Base-by-base conservation (phyloP, 148 eudicot species). In the Nyssa sinensis region DNA sequence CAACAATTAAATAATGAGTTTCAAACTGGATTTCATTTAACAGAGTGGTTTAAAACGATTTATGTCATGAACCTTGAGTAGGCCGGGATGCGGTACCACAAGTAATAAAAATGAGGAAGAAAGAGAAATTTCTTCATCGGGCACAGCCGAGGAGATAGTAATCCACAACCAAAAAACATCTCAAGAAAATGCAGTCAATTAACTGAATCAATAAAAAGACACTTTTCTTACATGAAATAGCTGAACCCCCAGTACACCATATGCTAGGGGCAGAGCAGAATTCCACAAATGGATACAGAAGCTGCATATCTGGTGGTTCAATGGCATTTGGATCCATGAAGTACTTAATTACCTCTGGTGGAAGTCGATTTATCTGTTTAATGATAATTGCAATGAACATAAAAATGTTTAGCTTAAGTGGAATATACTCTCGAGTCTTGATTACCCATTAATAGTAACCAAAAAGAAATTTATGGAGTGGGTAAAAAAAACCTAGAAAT, bases 271-370 rank as follows among this genome's bases (percentile, higher is more conserved):
- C 78, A 96, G 63, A 79, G 99, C 98, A 69, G 99, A n/a, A 80
- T 19, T 96, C 99, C 78, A 96, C 98, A 77, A 96, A 96, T 75
- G 99, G 99, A 51, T 72, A 69, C 53, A 96, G 76, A 73, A 91
- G 89, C 82, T 89, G 91, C 98, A 96, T 88, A 79, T 96, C 99
- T 70, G 99, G 99, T 70, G 99, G 93, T 70, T 93, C 98, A 65
- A 88, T 77, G 32, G 97, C 98, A 86, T 96, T 77, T 64, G 99
- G 98, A 80, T 96, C 99, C 60, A 98, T 96, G 90, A 93, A 96
- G 83, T 96, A 96, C 84, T 87, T 91, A 47, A 91, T 93, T 58
- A 93, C 89, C 87, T 93, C 98, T 12, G 99, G 99, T 71, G 99
- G 98, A 82, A 96, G 98, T 77, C 97, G 88, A 81, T 86, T 91